Base-by-base conservation (phyloP, 140 eudicot species). In the Bidens hawaiensis region DNA sequence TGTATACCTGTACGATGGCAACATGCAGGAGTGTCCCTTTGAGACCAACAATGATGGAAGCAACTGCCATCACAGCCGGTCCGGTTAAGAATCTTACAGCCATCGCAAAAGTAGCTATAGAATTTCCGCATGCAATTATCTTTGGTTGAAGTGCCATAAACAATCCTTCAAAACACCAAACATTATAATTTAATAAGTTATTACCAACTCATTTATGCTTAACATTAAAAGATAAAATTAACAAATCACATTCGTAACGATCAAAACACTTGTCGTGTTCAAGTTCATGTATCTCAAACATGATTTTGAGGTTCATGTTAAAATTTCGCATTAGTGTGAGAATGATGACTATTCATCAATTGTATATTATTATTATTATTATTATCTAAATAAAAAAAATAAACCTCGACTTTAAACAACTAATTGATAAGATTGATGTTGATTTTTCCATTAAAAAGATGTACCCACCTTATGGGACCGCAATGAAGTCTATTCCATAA, bases 61-160 rank as follows among this genome's bases (percentile, higher is more conserved):
- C 82, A 0, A 66, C 88, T 0, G 82, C 82, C 88, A 82, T 82
- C 31, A 82, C 88, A 0, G 80, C 85, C 0, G 88, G 88, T 22
- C 88, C 88, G 0, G 85, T 72, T 30, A 78, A 69, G 54, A 82
- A 82, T 77, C 88, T 78, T 1, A 82, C 85, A 0, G 82, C 85
- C 88, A 82, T 82, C 3, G 88, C 65, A 38, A 78, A 82, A 0
- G 62, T 11, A 26, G 85, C 88, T 3, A 82, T 62, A 0, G 81
- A 58, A 68, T 82, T 82, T 11, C 82, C 88, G 3, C 88, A 82
- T 0, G 88, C 88, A 0, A 82, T 82, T 30, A 82, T 46, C 77
- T 82, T 82, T 9, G 88, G 88, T 68, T 82, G 88, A 28, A 82
- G 88, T 10, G 85, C 88, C 88, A 82, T 82, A 60, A 82, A 82